phyloP scores from a whole-genome alignment of 2,329 filamentous ascomycete genomes.

The Seiridium cupressi region DNA sequence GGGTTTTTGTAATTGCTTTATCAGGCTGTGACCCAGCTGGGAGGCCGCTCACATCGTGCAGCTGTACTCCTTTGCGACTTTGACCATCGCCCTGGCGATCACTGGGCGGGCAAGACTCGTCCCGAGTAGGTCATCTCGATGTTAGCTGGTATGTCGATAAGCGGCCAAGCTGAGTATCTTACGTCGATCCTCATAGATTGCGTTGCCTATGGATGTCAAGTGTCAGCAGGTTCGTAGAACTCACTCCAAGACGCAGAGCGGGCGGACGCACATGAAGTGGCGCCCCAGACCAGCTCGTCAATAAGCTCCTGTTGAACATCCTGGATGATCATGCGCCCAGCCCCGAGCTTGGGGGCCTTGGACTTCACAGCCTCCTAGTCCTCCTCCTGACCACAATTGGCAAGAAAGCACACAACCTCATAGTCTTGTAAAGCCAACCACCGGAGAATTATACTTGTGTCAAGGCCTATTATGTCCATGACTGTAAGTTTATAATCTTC shows the following conservation, averaged over 20 bases:
- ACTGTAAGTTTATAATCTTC: too few species aligned
- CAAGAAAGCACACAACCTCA: constrained; percentile 41
- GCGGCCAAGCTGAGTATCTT: too few species aligned
- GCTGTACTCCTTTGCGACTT: constrained; percentile 32
- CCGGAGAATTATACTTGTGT: too few species aligned
- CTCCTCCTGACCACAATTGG: constrained; percentile 74
- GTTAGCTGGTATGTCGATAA: too few species aligned
- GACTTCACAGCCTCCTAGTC: constrained; percentile 71
- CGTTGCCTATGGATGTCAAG: constrained; percentile 27
- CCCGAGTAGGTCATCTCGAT: constrained; percentile 36
- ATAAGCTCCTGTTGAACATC: constrained; percentile 59
- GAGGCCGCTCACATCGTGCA: constrained; percentile 19
- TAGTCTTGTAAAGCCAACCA: too few species aligned
- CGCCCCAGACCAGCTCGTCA: constrained; percentile 77
- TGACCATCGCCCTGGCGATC: constrained; percentile 48
- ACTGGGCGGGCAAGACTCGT: constrained; percentile 67
- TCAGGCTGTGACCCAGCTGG: too few species aligned
- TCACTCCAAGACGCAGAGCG: too few species aligned
- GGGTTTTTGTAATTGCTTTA: too few species aligned
- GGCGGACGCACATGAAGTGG: constrained; percentile 58
- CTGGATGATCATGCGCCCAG: constrained; percentile 59
- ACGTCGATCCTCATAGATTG: constrained; percentile 54
- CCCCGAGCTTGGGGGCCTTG: constrained; percentile 66
- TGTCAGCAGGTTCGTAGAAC: too few species aligned
- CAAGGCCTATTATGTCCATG: too few species aligned